phyloP scores from a whole-genome alignment of 2,329 filamentous ascomycete species.

The Xenosphaeropsis pyriputrescens region DNA sequence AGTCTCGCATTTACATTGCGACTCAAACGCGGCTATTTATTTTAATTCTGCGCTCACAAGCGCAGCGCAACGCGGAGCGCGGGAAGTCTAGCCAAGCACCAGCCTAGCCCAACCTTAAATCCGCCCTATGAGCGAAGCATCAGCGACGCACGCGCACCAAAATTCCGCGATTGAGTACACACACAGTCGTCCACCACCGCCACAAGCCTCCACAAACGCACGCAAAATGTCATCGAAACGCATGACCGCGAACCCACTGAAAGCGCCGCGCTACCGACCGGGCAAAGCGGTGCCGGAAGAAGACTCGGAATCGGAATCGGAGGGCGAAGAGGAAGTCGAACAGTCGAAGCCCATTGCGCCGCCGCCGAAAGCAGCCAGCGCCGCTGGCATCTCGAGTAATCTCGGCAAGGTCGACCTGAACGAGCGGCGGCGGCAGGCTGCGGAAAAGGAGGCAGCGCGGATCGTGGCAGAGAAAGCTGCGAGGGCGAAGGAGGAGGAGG shows the following conservation, averaged over 20 bases:
- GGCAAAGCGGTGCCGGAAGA: constrained; percentile 54
- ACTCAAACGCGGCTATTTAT: too few species aligned
- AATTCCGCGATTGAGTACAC: background rate
- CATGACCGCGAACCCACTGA: constrained; percentile 84
- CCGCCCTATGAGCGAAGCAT: background rate
- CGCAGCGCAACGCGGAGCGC: too few species aligned
- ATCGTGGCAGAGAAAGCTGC: constrained; percentile 27
- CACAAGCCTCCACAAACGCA: background rate
- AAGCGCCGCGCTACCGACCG: constrained; percentile 69
- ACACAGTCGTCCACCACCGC: background rate
- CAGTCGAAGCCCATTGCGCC: constrained; percentile 26
- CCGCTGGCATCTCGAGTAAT: constrained; percentile 39
- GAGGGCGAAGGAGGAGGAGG: constrained; percentile 35
- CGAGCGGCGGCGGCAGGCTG: constrained; percentile 28
- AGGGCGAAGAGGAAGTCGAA: constrained; percentile 29
- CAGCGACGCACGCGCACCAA: constrained; percentile 2
- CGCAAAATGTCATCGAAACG: constrained; percentile 52
- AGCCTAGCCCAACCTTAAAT: background rate
- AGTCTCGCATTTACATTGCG: too few species aligned
- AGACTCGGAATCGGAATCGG: constrained; percentile 33
- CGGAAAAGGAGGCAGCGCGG: constrained; percentile 29
- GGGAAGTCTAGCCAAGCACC: too few species aligned
- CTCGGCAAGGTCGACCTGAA: constrained; percentile 36
- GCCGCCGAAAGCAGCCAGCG: constrained; percentile 40
- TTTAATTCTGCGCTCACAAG: too few species aligned